These are phyloP conservation scores for Phtheirospermum japonicum DNA, from an alignment of 257 asterid species.

Conservation along the genomic window DNA sequence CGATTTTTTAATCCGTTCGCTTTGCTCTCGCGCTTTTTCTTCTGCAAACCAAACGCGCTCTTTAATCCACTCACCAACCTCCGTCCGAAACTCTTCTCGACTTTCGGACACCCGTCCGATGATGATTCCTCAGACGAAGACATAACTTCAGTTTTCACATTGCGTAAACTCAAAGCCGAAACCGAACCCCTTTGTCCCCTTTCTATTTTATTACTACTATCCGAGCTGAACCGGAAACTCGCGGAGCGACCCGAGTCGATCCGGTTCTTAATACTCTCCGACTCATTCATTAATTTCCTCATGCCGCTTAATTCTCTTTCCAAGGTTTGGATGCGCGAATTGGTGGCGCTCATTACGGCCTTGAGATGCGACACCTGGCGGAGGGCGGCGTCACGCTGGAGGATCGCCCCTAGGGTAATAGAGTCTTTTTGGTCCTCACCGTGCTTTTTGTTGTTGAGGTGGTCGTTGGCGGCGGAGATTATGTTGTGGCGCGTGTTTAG, in stretches of 20 bases:
- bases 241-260: constrained; percentile 45
- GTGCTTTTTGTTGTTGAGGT: constrained; percentile 20
- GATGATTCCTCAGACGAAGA: constrained; percentile 42
- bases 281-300: constrained; percentile 42
- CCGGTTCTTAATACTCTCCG: constrained; percentile 28
- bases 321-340: constrained; percentile 51
- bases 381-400: constrained; percentile 68
- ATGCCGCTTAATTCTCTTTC: constrained; percentile 66
- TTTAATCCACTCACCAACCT: constrained; percentile 59
- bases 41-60: constrained; percentile 52
- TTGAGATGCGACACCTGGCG: constrained; percentile 65
- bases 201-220: constrained; percentile 35
- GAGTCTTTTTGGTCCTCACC: constrained; percentile 28
- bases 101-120: constrained; percentile 29
- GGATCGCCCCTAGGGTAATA: constrained; percentile 58
- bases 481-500: constrained; percentile 76
- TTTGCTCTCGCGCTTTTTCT: constrained; percentile 46
- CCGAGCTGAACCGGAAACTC: constrained; percentile 57
- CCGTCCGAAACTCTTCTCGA: constrained; percentile 43
- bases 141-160: constrained; percentile 28
- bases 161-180: constrained; percentile 51
- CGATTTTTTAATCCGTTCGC: neutral
- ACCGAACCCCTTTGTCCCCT: constrained; percentile 66
- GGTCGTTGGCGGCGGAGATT: constrained; percentile 42
- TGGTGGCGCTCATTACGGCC: constrained; percentile 59